Evolutionary conservation across 495 filamentous ascomycete genomes (phyloP).

Genomic region (Cenococcum geophilum): DNA sequence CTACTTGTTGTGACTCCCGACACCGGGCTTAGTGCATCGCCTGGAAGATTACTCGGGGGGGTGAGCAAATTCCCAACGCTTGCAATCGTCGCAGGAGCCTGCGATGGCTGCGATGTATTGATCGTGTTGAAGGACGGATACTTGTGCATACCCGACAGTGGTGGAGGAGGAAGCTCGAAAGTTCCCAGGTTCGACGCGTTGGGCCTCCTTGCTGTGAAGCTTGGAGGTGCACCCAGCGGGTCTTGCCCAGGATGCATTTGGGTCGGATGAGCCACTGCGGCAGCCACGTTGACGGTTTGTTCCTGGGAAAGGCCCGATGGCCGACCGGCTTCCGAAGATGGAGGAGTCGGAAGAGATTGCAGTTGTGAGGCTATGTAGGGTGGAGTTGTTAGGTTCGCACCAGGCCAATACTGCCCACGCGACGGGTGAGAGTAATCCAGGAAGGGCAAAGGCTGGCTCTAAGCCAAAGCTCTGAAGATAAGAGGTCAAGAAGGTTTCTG

Average conservation of each 20-base stretch:
- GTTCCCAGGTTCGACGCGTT: conserved; percentile 37
- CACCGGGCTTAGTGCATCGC: conserved; percentile 57
- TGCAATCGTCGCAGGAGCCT: conserved; percentile 39
- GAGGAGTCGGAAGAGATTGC: conserved; percentile 28
- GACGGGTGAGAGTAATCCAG: conserved; percentile 29
- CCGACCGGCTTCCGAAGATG: conserved; percentile 27
- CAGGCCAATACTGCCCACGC: conserved; percentile 30
- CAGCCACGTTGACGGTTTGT: conserved; percentile 42
- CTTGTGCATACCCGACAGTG: conserved; percentile 36
- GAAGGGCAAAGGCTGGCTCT: conserved; percentile 29
- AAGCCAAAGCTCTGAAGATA: conserved; percentile 18
- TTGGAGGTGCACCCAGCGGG: conserved; percentile 38
- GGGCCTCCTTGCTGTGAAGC: conserved; percentile 40
- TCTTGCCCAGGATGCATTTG: conserved; percentile 42
- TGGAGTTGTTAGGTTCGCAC: conserved; percentile 27
- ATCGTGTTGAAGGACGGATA: conserved; percentile 42
- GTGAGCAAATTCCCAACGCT: conserved; percentile 59
- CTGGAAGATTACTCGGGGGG: conserved; percentile 55
- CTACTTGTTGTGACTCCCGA: conserved; percentile 52
- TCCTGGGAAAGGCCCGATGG: conserved; percentile 28
- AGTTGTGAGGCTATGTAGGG: conserved; percentile 27
- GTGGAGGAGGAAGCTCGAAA: conserved; percentile 41
- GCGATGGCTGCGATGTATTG: conserved; percentile 42
- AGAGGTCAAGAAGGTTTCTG: conserved; percentile 13
- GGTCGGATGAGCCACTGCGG: conserved; percentile 39